These are phyloP conservation scores for Beauveria caledonica DNA, from an alignment of 2,329 filamentous ascomycete species.

Conservation along the genomic window DNA sequence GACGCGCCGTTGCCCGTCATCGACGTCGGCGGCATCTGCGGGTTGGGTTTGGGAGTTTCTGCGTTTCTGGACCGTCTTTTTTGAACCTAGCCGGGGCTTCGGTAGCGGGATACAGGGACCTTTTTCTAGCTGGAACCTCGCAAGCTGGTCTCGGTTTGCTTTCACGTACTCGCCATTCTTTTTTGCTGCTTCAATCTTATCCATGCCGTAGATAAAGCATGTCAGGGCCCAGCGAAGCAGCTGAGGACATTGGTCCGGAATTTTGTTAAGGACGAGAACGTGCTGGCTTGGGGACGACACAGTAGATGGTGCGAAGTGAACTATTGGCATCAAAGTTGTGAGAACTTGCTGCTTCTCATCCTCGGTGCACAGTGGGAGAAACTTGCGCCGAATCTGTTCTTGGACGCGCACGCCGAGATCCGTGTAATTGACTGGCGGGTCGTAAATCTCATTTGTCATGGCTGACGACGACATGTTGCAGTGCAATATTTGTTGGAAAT, in stretches of 20 bases:
- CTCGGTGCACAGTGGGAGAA: neutral
- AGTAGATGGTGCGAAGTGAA: neutral
- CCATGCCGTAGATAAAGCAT: neutral
- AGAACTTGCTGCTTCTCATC: neutral
- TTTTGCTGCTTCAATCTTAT: neutral
- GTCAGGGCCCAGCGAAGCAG: neutral
- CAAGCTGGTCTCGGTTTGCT: neutral
- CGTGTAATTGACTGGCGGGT: neutral
- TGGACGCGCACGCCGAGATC: neutral
- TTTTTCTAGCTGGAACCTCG: neutral
- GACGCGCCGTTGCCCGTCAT: neutral
- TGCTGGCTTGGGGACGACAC: neutral
- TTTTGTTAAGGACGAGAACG: neutral
- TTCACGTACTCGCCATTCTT: neutral
- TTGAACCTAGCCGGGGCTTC: neutral
- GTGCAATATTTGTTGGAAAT: too few species aligned
- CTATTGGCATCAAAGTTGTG: neutral
- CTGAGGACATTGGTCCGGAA: neutral
- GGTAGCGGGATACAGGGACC: neutral
- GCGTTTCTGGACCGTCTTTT: neutral
- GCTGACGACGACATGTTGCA: too few species aligned
- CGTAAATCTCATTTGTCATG: neutral
- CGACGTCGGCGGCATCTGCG: neutral
- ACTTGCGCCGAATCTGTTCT: neutral
- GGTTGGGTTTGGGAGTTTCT: neutral